Evolutionary conservation across 768 basidiomycete genomes (phyloP), one percentile per base, ranked within the genome.

Genomic region (Rhizopogon sp.): DNA sequence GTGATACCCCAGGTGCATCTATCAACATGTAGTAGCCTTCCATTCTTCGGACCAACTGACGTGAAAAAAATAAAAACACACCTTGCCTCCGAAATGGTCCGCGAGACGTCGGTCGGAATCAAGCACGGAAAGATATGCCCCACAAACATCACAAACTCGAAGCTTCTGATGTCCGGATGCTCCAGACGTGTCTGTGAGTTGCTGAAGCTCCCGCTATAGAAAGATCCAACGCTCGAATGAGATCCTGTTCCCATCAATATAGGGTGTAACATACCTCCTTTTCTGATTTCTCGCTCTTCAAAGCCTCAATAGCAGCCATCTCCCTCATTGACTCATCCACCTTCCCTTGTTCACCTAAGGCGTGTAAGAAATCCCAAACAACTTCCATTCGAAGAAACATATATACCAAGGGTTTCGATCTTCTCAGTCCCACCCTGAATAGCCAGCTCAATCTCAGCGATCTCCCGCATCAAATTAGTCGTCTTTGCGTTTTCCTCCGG

Each of bases 1-100:
- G 70, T 98, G 94, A 75, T 99, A 99, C 9, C 97, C 97, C 66
- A 98, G 73, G 78, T 98, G 97, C 92, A 99, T 96, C 97, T 98
- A 70, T 67, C 64, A 62, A 62, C 59, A 58, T 54, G 61, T 58
- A 67, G 25, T 25, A 62, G 68, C 64, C 31, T 62, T 66, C 61
- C 62, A 57, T 67, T 62, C 62, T 57, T 58, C 62, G 47, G 57
- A 28, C 44, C 44, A 52, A 61, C 61, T 54, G 54, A 57, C 33
- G n/a, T 45, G 29, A 20, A 22, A 47, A 47, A 37, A 37, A 31
- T 8, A 56, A 52, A 50, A 14, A 72, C 88, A 70, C 64, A 92
- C 96, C 79, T 99, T 99, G 65, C 97, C 97, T 73, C 97, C 97
- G 77, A 99, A 99, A 72, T 99, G 97, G 77, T 99, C 97, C 50